Percentiles rank a stretch among this genome's conserved stretches.
phyloP scores from a whole-genome alignment of 495 filamentous ascomycete species.

The Penicillium pancosmium region DNA sequence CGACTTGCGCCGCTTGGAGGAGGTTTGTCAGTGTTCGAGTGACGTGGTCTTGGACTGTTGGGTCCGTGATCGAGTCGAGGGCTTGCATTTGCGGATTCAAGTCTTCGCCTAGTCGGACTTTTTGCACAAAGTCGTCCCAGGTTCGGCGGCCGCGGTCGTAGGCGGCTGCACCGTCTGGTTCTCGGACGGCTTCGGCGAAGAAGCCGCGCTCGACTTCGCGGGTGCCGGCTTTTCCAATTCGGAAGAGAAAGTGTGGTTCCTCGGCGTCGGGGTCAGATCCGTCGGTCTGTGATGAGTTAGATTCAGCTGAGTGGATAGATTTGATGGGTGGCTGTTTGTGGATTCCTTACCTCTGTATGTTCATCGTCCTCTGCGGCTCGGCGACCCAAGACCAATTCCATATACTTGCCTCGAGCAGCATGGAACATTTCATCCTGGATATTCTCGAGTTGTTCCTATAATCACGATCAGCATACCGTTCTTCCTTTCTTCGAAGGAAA shows the following conservation, averaged over 20 bases:
- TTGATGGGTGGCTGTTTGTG: neutral
- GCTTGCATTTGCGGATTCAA: conserved; percentile 45
- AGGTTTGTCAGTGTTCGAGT: conserved; percentile 15
- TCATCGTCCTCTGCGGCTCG: conserved; percentile 51
- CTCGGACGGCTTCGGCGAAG: conserved; percentile 37
- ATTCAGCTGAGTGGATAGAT: neutral
- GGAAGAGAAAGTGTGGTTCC: conserved; percentile 29
- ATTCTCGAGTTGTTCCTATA: conserved; percentile 29
- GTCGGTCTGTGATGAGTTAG: conserved; percentile 38
- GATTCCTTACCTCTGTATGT: conserved; percentile 44
- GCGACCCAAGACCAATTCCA: conserved; percentile 42
- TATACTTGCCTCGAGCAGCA: conserved; percentile 44
- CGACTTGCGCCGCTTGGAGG: conserved; percentile 15
- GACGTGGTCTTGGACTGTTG: conserved; percentile 9
- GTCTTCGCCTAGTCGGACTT: conserved; percentile 41
- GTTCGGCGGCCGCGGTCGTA: conserved; percentile 34
- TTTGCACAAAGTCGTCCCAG: conserved; percentile 49
- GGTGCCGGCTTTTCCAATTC: conserved; percentile 26
- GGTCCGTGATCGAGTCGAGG: conserved; percentile 28
- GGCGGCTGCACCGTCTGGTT: conserved; percentile 36
- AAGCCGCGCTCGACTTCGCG: conserved; percentile 42
- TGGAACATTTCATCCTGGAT: conserved; percentile 43
- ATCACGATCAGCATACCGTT: neutral
- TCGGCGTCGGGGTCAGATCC: conserved; percentile 41
- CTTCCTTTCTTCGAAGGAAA: neutral